Evolutionary conservation across 179 eudicot species (phyloP).

Genomic region (Beta macrorhiza): DNA sequence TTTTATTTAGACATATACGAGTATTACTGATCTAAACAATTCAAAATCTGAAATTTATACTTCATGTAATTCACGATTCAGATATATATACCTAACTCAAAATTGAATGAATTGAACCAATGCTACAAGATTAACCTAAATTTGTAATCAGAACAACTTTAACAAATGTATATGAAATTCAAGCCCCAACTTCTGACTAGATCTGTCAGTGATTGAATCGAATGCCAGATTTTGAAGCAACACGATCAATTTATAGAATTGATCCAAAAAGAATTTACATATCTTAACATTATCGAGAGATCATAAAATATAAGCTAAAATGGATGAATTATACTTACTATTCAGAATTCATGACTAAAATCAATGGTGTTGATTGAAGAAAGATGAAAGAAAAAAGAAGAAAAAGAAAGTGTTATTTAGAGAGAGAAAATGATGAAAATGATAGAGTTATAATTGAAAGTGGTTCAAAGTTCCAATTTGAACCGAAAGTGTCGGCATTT

Average conservation of each 20-base stretch:
- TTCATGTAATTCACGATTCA: no score
- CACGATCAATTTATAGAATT: not conserved
- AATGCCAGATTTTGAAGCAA: not conserved
- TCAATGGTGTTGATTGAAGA: not conserved
- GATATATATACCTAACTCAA: no score
- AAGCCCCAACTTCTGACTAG: not conserved
- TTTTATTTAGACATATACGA: no score
- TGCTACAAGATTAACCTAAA: not conserved
- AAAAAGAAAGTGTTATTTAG: not conserved
- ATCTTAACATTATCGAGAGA: not conserved
- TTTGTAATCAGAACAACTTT: not conserved
- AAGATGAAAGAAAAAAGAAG: not conserved
- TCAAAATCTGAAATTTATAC: no score
- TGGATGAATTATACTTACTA: constrained; percentile 36
- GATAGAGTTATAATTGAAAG: not conserved
- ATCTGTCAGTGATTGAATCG: not conserved
- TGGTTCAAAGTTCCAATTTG: constrained; percentile 10
- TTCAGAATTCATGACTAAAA: constrained; percentile 52
- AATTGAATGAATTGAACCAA: no score
- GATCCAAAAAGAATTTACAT: not conserved
- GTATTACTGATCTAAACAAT: no score
- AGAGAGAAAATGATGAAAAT: not conserved
- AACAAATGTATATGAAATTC: not conserved
- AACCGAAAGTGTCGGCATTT: constrained; percentile 22
- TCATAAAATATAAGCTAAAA: not conserved